Percentiles rank a stretch among this genome's conserved stretches.
Evolutionary conservation across 805 yeast species (phyloP).

Genomic region (Candida saitoana): DNA sequence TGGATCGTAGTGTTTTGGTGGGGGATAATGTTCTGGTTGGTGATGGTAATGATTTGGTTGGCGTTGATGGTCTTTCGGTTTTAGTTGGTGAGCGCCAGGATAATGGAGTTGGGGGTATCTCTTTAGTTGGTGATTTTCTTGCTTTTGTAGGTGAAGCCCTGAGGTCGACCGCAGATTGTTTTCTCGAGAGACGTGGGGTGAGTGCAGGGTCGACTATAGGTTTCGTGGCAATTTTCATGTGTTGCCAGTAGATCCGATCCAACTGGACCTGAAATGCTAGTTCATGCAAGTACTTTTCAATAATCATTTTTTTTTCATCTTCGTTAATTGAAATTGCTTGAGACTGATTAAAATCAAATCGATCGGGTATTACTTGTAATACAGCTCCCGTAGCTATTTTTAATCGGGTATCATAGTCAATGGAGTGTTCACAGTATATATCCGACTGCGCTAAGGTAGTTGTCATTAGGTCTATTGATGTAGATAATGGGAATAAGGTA

Average conservation of each 20-base stretch:
- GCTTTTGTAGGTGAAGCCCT: constrained; percentile 11
- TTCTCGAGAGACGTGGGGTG: neutral
- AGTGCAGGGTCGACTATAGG: constrained; percentile 4
- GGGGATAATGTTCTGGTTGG: constrained; percentile 12
- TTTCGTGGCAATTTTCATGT: constrained; percentile 14
- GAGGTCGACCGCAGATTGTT: constrained; percentile 10
- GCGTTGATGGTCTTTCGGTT: constrained; percentile 5
- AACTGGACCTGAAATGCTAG: constrained; percentile 63
- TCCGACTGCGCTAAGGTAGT: constrained; percentile 40
- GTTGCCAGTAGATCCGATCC: constrained; percentile 52
- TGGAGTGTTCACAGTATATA: constrained; percentile 56
- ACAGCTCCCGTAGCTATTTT: constrained; percentile 35
- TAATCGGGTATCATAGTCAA: constrained; percentile 30
- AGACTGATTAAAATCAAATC: constrained; percentile 1
- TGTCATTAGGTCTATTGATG: constrained; percentile 17
- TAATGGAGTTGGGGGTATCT: neutral
- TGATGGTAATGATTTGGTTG: constrained; percentile 6
- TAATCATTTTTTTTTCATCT: constrained; percentile 41
- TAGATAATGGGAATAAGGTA: constrained; percentile 16
- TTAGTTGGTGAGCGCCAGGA: constrained; percentile 2
- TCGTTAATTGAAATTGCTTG: constrained; percentile 12
- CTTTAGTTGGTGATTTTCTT: constrained; percentile 3
- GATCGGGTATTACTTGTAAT: constrained; percentile 8
- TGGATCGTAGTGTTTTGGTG: constrained; percentile 10
- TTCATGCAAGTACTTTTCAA: constrained; percentile 44